A percentile compares a stretch with the other conserved stretches of the same genome.
These are phyloP conservation scores for Podaxis rugospora DNA, from an alignment of 768 basidiomycete species.

Conservation along the genomic window DNA sequence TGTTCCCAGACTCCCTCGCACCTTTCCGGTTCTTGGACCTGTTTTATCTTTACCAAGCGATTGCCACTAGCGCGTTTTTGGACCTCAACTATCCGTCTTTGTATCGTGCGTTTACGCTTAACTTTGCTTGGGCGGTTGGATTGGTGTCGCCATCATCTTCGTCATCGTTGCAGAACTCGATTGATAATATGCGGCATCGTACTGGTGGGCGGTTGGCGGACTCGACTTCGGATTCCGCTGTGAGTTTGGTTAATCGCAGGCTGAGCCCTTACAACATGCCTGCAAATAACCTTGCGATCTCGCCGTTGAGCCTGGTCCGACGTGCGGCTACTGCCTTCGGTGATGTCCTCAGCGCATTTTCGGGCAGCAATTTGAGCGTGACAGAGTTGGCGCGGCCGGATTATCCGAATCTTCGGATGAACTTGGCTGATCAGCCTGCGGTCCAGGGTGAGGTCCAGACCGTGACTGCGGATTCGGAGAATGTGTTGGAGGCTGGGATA, in stretches of 20 bases:
- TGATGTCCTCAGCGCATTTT: neutral
- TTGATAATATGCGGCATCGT: constrained; percentile 74
- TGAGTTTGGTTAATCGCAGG: constrained; percentile 76
- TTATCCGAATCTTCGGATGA: neutral
- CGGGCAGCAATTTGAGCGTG: neutral
- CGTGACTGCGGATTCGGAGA: constrained; percentile 57
- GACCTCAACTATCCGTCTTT: constrained; percentile 84
- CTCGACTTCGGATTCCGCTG: constrained; percentile 52
- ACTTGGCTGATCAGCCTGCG: constrained; percentile 15
- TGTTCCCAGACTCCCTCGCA: constrained; percentile 46
- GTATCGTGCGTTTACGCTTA: constrained; percentile 77
- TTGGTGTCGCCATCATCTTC: constrained; percentile 51
- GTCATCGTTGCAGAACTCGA: constrained; percentile 67
- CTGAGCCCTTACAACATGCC: constrained; percentile 69
- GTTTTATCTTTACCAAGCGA: constrained; percentile 78
- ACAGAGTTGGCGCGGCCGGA: neutral
- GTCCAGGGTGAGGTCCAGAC: constrained; percentile 49
- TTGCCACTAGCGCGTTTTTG: constrained; percentile 75
- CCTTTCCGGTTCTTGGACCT: constrained; percentile 81
- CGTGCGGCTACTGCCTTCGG: neutral
- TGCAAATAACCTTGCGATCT: neutral
- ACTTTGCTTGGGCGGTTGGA: constrained; percentile 88
- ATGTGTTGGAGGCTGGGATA: constrained; percentile 74
- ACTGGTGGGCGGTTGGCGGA: constrained; percentile 77
- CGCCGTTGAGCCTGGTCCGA: neutral